Conservation (phyloP, 2,329 filamentous ascomycete species). For the Curvularia lunata region DNA sequence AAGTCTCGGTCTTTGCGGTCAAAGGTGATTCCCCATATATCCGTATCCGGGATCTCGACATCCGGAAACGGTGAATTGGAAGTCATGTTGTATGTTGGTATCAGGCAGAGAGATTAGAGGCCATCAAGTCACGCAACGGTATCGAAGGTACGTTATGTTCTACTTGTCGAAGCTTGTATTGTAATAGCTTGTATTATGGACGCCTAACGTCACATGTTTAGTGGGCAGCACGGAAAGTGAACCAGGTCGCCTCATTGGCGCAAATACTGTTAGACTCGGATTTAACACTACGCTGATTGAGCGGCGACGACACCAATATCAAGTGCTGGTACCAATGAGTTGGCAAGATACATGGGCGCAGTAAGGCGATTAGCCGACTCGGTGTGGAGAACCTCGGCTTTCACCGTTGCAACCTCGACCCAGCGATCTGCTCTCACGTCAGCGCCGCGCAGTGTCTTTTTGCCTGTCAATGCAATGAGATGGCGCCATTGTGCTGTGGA, state of each 20-base stretch:
- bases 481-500: background rate
- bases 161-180: background rate
- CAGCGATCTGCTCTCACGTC: background rate
- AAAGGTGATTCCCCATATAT: slow-evolving; percentile 35
- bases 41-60: slow-evolving; percentile 28
- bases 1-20: slow-evolving; percentile 32
- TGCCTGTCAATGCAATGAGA: background rate
- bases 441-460: background rate
- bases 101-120: background rate
- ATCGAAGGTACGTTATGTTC: background rate
- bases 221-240: background rate
- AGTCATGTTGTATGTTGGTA: slow-evolving; percentile 19
- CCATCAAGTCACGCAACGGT: background rate
- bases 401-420: background rate
- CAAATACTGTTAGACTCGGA: background rate
- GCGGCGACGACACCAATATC: background rate
- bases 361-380: background rate
- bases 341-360: background rate
- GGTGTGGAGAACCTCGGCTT: slow-evolving; percentile 14
- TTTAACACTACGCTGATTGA: background rate
- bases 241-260: background rate
- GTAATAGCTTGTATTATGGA: background rate
- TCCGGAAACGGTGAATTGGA: slow-evolving; percentile 33
- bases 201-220: background rate
- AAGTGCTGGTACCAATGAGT: background rate